Conservation (phyloP, 768 basidiomycete species). For the Lactarius psammicola region DNA sequence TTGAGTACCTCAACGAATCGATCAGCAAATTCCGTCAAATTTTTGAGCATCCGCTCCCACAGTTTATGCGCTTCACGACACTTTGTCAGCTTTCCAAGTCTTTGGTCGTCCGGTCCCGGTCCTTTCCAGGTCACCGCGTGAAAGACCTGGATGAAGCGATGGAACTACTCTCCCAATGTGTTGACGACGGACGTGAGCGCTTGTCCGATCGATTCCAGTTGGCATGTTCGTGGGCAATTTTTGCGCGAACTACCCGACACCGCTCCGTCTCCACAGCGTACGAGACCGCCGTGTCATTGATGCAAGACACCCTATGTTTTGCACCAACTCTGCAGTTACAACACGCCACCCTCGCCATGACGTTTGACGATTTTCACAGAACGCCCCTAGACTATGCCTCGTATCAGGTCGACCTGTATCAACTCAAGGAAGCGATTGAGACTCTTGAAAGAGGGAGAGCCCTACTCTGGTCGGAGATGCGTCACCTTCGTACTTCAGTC, state of each 20-base stretch:
- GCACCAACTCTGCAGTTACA: not conserved
- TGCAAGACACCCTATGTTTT: not conserved
- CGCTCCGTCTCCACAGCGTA: not conserved
- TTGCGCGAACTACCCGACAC: not conserved
- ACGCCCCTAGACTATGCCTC: not conserved
- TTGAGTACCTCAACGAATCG: not conserved
- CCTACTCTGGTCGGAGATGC: not conserved
- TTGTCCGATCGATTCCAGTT: not conserved
- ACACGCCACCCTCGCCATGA: not conserved
- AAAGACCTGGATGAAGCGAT: not conserved
- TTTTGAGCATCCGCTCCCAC: not conserved
- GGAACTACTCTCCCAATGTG: not conserved
- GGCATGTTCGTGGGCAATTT: not conserved
- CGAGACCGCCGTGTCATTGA: not conserved
- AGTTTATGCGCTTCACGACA: not conserved
- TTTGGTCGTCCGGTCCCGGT: not conserved
- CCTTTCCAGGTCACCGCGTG: not conserved
- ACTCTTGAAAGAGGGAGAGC: not conserved
- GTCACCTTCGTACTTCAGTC: not conserved
- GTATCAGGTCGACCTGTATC: not conserved
- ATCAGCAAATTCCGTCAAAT: not conserved
- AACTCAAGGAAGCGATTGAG: not conserved
- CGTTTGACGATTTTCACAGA: rapidly evolving
- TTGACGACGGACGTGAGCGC: not conserved
- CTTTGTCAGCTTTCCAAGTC: rapidly evolving